Evolutionary conservation across 495 filamentous ascomycete species (phyloP).

Genomic region (Neurospora tetraspora): DNA sequence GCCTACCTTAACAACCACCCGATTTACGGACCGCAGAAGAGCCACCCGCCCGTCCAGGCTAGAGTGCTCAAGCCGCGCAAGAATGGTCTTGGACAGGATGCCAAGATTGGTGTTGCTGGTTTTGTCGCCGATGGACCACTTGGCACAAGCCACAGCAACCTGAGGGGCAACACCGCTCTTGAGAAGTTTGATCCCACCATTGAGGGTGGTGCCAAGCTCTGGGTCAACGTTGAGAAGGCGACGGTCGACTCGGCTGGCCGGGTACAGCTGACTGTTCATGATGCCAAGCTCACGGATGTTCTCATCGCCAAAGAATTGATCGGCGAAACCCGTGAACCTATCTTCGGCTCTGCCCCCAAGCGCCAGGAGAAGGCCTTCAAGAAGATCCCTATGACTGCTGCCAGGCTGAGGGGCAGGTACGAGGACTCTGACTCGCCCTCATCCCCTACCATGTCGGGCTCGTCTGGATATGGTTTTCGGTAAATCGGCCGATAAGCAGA

Average conservation of each 20-base stretch:
- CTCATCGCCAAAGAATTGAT: constrained; percentile 42
- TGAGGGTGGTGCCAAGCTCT: constrained; percentile 57
- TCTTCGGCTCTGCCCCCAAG: constrained; percentile 15
- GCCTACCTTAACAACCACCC: constrained; percentile 70
- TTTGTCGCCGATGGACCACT: constrained; percentile 28
- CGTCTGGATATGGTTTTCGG: constrained; percentile 1
- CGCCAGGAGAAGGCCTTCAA: neutral
- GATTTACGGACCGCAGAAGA: constrained; percentile 62
- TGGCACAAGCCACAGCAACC: constrained; percentile 22
- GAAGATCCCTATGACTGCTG: neutral
- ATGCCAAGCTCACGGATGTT: constrained; percentile 34
- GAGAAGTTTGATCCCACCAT: constrained; percentile 46
- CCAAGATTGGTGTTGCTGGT: constrained; percentile 38
- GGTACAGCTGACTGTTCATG: constrained; percentile 40
- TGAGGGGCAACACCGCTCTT: constrained; percentile 22
- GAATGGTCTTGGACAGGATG: neutral
- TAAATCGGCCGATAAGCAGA: neutral
- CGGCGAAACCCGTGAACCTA: constrained; percentile 17
- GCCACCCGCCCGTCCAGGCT: constrained; percentile 52
- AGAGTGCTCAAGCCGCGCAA: constrained; percentile 53
- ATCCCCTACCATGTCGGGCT: neutral
- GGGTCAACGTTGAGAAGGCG: constrained; percentile 47
- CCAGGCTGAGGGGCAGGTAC: neutral
- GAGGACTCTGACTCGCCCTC: neutral
- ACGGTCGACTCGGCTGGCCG: constrained; percentile 50